Evolutionary conservation across 306 rosid species (phyloP), one percentile per base, ranked within the genome.

Genomic region (Cercis canadensis): DNA sequence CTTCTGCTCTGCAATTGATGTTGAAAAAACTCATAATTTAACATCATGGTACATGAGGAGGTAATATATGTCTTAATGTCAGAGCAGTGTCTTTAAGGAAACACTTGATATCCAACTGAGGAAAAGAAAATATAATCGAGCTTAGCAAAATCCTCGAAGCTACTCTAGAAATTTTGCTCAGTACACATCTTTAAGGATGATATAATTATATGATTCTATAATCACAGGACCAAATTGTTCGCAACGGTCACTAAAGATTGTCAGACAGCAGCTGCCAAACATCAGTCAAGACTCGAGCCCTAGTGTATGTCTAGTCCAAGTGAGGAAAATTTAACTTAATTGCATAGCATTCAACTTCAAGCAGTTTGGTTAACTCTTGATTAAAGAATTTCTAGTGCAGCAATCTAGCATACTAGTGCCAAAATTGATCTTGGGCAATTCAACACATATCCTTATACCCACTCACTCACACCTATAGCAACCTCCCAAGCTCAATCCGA

Each of bases 1-100:
- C 90, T 86, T 88, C 88, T 90, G 89, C 69, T 74, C 97, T 90
- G 95, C 77, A 80, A 73, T 50, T 41, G 67, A 31, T 75, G 21
- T 45, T 36, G 43, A 57, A 75, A 21, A 31, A 18, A 67, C 63
- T 13, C 60, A 49, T 45, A 7, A 63, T 45, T 40, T 43, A 60
- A 36, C 12, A 11, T 41, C 15, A 36, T 16, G 18, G 11, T 36
- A 70, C 31, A 46, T 10, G 52, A 60, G 7, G 16, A 44, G 18
- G 13, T 47, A 54, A 37, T 19, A 18, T 17, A 72, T 24, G 70
- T 67, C 36, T 39, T 74, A 71, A 51, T 16, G 21, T 67, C 15
- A 58, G 32, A 62, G n/a, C 60, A 77, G 59, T 75, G 73, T 15
- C 50, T 11, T 17, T 43, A 71, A 60, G 39, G 52, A 52, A 69